Evolutionary conservation across 371 early-diverging fungal genomes (phyloP).

Genomic region (Dichotomocladium elegans): DNA sequence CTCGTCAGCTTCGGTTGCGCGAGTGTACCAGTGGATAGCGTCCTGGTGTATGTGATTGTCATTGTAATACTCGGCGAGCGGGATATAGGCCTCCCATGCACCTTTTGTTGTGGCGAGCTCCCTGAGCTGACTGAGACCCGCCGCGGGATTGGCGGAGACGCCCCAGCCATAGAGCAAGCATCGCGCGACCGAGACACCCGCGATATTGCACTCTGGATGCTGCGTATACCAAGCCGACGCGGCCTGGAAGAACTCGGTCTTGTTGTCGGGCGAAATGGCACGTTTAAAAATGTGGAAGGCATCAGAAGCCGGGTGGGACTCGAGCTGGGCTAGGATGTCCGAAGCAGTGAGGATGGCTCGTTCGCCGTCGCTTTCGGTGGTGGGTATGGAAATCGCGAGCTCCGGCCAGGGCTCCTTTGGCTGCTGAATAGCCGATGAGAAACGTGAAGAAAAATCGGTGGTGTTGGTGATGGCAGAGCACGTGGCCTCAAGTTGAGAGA

Average conservation of each 20-base stretch:
- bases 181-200: constrained; percentile 21
- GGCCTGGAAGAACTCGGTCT: constrained; percentile 13
- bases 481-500: no score
- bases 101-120: constrained; percentile 9
- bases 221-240: constrained; percentile 8
- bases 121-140: constrained; percentile 13
- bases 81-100: constrained; percentile 19
- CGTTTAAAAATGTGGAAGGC: no score
- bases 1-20: constrained; percentile 8
- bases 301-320: not conserved
- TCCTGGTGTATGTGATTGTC: not conserved
- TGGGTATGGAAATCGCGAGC: no score
- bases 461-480: no score
- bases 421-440: no score
- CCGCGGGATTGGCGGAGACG: constrained; percentile 6
- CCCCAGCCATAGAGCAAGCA: constrained; percentile 28
- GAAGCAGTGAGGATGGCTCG: no score
- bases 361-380: no score
- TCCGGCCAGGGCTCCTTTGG: no score
- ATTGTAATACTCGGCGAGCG: constrained; percentile 17
- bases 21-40: constrained; percentile 18
- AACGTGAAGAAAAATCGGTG: no score
- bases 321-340: constrained; percentile 2
- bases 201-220: constrained; percentile 11
- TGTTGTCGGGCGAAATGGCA: no score